Evolutionary conservation across 495 filamentous ascomycete genomes (phyloP).

Genomic region (Chaetomium fimeti): DNA sequence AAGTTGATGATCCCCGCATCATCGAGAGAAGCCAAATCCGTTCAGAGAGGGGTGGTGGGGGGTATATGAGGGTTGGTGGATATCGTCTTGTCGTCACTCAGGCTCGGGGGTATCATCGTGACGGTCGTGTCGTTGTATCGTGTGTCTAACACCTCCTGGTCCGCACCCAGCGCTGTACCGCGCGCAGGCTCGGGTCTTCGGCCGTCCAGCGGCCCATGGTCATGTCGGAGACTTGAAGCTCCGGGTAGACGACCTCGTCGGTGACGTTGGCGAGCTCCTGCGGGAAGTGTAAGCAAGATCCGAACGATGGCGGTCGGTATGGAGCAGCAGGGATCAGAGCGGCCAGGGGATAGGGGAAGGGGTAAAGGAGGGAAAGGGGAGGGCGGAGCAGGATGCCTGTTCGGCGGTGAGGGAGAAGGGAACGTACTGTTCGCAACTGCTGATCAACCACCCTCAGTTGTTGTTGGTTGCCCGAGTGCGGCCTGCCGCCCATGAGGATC

Average conservation of each 20-base stretch:
- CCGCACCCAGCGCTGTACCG: conserved; percentile 53
- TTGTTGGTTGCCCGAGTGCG: conserved; percentile 55
- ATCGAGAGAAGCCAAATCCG: conserved; percentile 12
- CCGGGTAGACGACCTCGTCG: conserved; percentile 63
- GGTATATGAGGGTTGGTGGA: conserved; percentile 9
- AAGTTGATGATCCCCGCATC: conserved; percentile 6
- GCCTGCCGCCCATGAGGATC: conserved; percentile 63
- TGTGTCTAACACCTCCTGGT: conserved; percentile 35
- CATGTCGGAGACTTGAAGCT: conserved; percentile 62
- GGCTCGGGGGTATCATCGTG: neutral
- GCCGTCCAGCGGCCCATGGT: conserved; percentile 69
- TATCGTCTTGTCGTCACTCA: neutral
- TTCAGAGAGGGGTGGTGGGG: conserved; percentile 1
- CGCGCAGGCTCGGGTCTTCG: conserved; percentile 63
- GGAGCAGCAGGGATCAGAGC: neutral
- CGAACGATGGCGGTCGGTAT: too few relatives aligned
- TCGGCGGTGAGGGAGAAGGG: neutral
- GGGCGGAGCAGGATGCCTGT: neutral
- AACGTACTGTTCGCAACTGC: conserved; percentile 59
- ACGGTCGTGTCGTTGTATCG: conserved; percentile 4
- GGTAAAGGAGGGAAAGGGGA: neutral
- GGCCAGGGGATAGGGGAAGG: neutral
- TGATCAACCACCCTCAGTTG: conserved; percentile 60
- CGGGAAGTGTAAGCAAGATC: neutral
- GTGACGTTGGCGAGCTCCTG: conserved; percentile 69